Conservation (phyloP, 352 stramenopile genomes). For the Globisporangium perplexum region DNA sequence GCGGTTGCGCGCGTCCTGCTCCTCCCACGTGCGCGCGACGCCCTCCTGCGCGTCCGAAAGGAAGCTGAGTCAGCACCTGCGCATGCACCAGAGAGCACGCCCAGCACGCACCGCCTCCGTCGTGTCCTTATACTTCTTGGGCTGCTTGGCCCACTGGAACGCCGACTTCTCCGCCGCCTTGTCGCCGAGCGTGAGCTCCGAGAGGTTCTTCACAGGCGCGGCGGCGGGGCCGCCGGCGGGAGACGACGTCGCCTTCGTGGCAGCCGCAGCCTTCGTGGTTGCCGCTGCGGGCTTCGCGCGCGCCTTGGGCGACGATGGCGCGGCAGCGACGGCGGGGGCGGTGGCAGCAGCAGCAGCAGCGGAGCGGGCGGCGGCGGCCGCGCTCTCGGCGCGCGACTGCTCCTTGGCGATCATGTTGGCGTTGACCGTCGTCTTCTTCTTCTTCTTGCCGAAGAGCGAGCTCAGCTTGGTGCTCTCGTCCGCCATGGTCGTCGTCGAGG, state of each 20-base stretch:
- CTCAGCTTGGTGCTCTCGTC: constrained; percentile 66
- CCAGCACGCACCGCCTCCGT: constrained; percentile 26
- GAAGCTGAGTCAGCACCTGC: not conserved
- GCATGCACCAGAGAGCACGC: not conserved
- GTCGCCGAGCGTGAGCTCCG: constrained; percentile 48
- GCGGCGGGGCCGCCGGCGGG: constrained; percentile 8
- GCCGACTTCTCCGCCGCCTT: constrained; percentile 48
- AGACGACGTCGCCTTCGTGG: constrained; percentile 14
- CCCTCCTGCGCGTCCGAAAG: constrained; percentile 19
- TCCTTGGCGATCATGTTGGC: constrained; percentile 75
- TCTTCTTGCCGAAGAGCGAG: constrained; percentile 79
- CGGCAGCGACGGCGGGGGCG: not conserved
- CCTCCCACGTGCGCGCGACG: constrained; percentile 60
- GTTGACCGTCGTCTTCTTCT: constrained; percentile 82
- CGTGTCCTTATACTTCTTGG: constrained; percentile 79
- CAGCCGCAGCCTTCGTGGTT: too few relatives aligned
- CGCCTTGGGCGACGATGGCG: constrained; percentile 3
- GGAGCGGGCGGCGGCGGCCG: constrained; percentile 18
- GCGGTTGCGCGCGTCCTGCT: constrained; percentile 71
- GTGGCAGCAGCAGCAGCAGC: too few relatives aligned
- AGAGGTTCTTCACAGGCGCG: constrained; percentile 42
- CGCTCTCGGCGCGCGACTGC: constrained; percentile 22
- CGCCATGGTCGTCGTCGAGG: constrained; percentile 5
- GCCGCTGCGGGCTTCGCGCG: constrained; percentile 1
- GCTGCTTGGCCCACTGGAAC: constrained; percentile 82